These are phyloP conservation scores for Aureobasidium sp. DNA, from an alignment of 2,329 filamentous ascomycete genomes.

Conservation along the genomic window DNA sequence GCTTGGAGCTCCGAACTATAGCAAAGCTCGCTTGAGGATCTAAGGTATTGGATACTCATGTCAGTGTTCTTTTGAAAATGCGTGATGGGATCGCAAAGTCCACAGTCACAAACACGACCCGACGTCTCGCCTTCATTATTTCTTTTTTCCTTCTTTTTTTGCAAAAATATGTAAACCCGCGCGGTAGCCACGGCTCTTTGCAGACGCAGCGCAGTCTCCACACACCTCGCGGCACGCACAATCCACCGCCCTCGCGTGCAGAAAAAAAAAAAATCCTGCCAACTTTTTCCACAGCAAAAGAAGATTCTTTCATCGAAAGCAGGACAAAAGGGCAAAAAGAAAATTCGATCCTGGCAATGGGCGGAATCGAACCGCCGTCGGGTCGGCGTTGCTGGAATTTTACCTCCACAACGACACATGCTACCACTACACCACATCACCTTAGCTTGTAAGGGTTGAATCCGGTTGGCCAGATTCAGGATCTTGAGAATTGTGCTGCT, in stretches of 20 bases:
- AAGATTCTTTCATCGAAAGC: too few species aligned
- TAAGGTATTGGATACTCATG: too few species aligned
- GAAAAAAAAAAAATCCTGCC: neutral
- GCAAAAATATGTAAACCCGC: too few species aligned
- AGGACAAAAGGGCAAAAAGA: neutral
- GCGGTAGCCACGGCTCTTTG: neutral
- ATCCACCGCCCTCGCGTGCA: neutral
- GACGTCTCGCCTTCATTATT: neutral
- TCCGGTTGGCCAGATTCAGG: constrained; percentile 8
- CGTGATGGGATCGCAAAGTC: too few species aligned
- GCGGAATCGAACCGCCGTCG: constrained; percentile 10
- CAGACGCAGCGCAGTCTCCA: neutral
- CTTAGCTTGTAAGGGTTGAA: constrained; percentile 1
- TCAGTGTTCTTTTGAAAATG: neutral
- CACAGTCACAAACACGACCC: too few species aligned
- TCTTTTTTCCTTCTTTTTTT: too few species aligned
- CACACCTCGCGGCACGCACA: neutral
- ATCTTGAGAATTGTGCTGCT: neutral
- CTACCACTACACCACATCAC: constrained; percentile 10
- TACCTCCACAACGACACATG: constrained; percentile 6
- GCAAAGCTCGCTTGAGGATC: neutral
- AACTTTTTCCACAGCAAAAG: neutral
- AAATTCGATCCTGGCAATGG: constrained; percentile 7
- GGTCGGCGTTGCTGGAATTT: constrained; percentile 2
- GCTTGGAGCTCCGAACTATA: neutral